Evolutionary conservation across 306 rosid species (phyloP).

Genomic region (Rosa multiflora): DNA sequence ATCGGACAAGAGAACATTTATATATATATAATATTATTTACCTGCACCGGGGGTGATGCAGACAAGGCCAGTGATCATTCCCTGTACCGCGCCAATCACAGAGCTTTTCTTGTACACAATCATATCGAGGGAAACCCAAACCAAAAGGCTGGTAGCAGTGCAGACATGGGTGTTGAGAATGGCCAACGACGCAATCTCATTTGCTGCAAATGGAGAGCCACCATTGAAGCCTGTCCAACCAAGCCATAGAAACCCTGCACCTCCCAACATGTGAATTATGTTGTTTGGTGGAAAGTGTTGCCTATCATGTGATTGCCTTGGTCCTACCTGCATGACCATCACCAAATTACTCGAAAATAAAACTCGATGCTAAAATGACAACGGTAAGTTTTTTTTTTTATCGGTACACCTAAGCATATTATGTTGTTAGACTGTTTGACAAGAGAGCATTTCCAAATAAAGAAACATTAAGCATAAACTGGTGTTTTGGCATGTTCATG

Average conservation of each 20-base stretch:
- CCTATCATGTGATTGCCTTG: constrained; percentile 62
- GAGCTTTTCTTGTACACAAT: constrained; percentile 59
- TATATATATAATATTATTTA: constrained; percentile 9
- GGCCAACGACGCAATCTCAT: constrained; percentile 50
- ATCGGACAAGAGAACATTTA: neutral
- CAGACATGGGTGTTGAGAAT: constrained; percentile 67
- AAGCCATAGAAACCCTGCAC: constrained; percentile 79
- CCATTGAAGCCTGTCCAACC: constrained; percentile 90
- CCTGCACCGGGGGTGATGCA: constrained; percentile 91
- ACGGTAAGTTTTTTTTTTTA: too few relatives aligned
- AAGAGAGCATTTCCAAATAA: neutral
- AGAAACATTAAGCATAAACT: neutral
- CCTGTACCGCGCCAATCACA: constrained; percentile 68
- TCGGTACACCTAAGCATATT: neutral
- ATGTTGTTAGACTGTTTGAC: neutral
- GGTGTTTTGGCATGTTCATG: neutral
- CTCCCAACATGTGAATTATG: constrained; percentile 69
- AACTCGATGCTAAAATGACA: neutral
- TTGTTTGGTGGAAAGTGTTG: constrained; percentile 72
- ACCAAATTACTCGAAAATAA: neutral
- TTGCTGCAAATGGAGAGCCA: constrained; percentile 61
- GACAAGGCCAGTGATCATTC: constrained; percentile 82
- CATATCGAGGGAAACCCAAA: constrained; percentile 75
- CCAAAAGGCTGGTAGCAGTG: constrained; percentile 67
- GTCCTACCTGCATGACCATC: constrained; percentile 55